These are phyloP conservation scores for Rhododendron simsii DNA, from an alignment of 148 eudicot species.

Conservation along the genomic window DNA sequence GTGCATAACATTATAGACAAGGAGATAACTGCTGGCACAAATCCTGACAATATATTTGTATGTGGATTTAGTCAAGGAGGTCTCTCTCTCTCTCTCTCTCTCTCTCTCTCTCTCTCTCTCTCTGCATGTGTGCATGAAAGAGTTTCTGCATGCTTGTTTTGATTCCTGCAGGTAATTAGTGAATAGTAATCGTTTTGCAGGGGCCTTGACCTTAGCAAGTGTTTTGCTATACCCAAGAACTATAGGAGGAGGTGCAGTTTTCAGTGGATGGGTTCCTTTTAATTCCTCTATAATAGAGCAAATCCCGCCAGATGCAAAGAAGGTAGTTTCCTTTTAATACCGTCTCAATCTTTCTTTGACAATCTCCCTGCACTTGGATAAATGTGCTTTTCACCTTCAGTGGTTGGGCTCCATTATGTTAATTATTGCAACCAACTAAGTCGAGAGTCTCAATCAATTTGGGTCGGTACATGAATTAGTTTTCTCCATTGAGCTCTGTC, in stretches of 20 bases:
- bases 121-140: background rate
- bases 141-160: slow-evolving; percentile 5
- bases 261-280: slow-evolving; percentile 99
- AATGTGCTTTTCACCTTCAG: background rate
- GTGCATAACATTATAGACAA: slow-evolving; percentile 86
- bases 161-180: background rate
- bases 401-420: background rate
- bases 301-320: slow-evolving; percentile 69
- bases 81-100: slow-evolving; percentile 27
- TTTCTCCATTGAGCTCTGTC: background rate
- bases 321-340: slow-evolving; percentile 39
- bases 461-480: background rate
- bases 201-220: slow-evolving; percentile 97
- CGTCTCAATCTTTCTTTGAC: background rate
- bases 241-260: slow-evolving; percentile 92
- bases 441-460: background rate
- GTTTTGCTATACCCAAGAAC: slow-evolving; percentile 83
- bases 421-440: background rate
- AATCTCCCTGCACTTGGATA: background rate
- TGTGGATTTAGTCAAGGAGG: slow-evolving; percentile 99
- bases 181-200: slow-evolving; percentile 29
- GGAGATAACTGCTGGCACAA: slow-evolving; percentile 72
- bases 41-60: slow-evolving; percentile 82
- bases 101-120: slow-evolving; percentile 15
- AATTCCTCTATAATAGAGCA: slow-evolving; percentile 56